Evolutionary conservation across 2,329 filamentous ascomycete species (phyloP), one percentile per base, ranked within the genome.

Genomic region (Ophiognomonia clavigignenti-juglandacearum): DNA sequence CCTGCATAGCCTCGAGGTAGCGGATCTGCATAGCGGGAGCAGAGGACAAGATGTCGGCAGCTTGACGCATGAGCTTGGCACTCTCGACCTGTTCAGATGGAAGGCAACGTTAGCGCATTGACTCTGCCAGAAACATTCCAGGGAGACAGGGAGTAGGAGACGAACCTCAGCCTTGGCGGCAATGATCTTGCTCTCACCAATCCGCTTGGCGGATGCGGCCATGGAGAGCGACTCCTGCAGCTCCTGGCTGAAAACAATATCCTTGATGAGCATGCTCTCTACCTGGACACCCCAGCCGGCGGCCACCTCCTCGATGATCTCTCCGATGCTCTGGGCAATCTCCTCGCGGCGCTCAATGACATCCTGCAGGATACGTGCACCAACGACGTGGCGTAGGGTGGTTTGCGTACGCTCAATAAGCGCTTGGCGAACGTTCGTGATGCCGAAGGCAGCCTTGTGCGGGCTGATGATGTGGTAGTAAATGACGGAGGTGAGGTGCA

Each of bases 241-340:
- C 57, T 97, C 93, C 62, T 89, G 83, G 70, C 83, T 90, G 80
- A 98, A 98, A 65, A 97, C 87, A 64, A 98, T 95, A 68, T 98
- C 93, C 73, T 98, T 97, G 79, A 98, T 92, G 57, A 98, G 83
- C 92, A 98, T 98, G 62, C 85, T 91, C 76, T 97, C 93, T 49
- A 97, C 93, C 62, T 88, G 83, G 7, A 96, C 92, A 70, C 93
- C 93, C 93, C 93, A 98, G 52, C 88, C 89, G 10, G 81, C 74
- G 6, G 93, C 92, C 1, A 96, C 93, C 57, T 96, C 91, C 64
- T 97, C 93, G 59, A 98, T 97, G 59, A 97, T 97, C 69, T 96
- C 92, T 53, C 89, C 84, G 53, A 97, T 97, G 48, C 86, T 93
- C 69, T 91, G 85, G 1, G 93, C 93, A 57, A 98, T 86, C 70